Percentiles rank a stretch among this genome's conserved stretches.
Conservation (phyloP, 192 early-diverging fungal species). For the Coemansia sp. region DNA sequence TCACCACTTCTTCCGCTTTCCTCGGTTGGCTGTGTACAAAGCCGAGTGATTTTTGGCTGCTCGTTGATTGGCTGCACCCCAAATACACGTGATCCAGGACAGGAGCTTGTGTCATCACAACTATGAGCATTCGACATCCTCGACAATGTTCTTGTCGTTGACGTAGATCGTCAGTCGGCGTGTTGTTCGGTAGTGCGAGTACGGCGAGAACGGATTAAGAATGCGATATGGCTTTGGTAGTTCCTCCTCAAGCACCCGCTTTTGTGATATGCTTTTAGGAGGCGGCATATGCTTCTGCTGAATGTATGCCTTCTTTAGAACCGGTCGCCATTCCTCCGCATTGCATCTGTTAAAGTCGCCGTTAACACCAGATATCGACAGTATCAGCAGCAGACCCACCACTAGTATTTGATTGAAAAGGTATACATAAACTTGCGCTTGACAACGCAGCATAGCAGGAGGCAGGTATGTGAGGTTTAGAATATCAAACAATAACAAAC, state of each 20-base stretch:
- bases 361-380: constrained; percentile 1
- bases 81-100: neutral
- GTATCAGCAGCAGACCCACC: constrained; percentile 6
- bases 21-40: no score
- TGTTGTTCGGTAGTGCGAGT: constrained; percentile 32
- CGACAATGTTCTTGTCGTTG: constrained; percentile 32
- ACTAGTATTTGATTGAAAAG: neutral
- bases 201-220: constrained; percentile 34
- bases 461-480: neutral
- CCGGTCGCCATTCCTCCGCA: constrained; percentile 41
- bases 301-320: constrained; percentile 46
- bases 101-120: neutral
- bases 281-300: constrained; percentile 38
- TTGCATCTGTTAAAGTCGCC: constrained; percentile 33
- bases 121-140: constrained; percentile 37
- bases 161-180: constrained; percentile 34
- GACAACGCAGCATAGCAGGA: neutral
- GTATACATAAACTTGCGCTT: neutral
- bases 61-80: neutral
- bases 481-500: no score
- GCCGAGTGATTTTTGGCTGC: no score
- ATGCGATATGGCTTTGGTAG: constrained; percentile 47
- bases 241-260: constrained; percentile 39
- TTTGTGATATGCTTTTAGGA: constrained; percentile 34
- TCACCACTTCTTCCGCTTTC: neutral